Evolutionary conservation across 2,329 filamentous ascomycete species (phyloP).

Genomic region (Aureobasidium pullulans): DNA sequence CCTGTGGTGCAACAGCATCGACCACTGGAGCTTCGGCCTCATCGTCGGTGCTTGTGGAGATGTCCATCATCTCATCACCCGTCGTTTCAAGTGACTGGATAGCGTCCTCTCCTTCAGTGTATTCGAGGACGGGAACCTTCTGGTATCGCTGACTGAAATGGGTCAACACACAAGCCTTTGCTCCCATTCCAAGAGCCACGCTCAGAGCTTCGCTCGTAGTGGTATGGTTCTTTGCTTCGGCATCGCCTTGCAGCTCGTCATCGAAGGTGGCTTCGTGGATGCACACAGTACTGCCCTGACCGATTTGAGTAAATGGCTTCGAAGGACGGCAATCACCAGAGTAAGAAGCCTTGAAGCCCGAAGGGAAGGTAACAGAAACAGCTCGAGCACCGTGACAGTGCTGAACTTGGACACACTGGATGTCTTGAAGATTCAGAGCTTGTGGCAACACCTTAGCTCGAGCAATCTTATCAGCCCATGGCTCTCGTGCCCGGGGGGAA

Average conservation of each 20-base stretch:
- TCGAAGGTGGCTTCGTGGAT: constrained; percentile 97
- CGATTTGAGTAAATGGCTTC: constrained; percentile 60
- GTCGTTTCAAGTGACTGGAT: constrained; percentile 9
- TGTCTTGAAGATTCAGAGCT: constrained; percentile 54
- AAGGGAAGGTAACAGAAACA: constrained; percentile 67
- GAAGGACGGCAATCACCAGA: constrained; percentile 90
- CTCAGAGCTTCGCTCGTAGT: constrained; percentile 80
- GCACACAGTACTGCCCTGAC: constrained; percentile 68
- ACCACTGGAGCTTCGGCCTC: constrained; percentile 13
- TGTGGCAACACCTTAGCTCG: constrained; percentile 23
- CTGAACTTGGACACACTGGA: constrained; percentile 60
- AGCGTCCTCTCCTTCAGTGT: constrained; percentile 22
- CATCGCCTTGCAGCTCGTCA: constrained; percentile 71
- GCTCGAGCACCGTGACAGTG: constrained; percentile 79
- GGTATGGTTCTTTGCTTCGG: constrained; percentile 79
- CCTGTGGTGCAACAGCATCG: constrained; percentile 13
- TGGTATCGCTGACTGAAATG: constrained; percentile 95
- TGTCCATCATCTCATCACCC: constrained; percentile 19
- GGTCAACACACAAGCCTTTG: constrained; percentile 73
- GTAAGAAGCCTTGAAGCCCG: constrained; percentile 80
- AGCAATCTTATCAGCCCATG: constrained; percentile 26
- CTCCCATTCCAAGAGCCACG: constrained; percentile 70
- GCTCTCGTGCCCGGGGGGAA: constrained; percentile 17
- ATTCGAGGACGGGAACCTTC: constrained; percentile 55
- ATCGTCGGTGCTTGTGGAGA: constrained; percentile 12